Base-by-base conservation (phyloP, 495 filamentous ascomycete species). In the Lophiotrema nucula region DNA sequence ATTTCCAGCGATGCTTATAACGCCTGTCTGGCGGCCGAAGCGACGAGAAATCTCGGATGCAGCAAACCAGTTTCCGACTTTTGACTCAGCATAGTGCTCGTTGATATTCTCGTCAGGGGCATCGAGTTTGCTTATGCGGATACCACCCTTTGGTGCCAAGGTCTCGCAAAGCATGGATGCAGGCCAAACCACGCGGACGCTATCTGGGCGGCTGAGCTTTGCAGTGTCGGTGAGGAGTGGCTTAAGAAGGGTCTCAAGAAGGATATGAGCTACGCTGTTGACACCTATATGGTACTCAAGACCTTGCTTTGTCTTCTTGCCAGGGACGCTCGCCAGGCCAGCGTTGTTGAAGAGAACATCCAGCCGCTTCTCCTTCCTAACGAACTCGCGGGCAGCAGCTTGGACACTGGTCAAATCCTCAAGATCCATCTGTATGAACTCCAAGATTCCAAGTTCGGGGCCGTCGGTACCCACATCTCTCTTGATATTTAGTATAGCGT, bases 281-380 rank as follows among this genome's bases (percentile, higher is more conserved):
- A 56, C 33, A 6, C 50, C 58, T 16, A 49, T n/a, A n/a, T 62
- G 51, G 18, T 19, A 27, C 19, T 62, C 58, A 15, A 48, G 6
- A 53, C 45, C 58, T 39, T 62, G 58, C 26, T 56, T 56, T 18
- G 42, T 47, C 19, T 37, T 37, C 39, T 4, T 28, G 46, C 8
- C 31, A 8, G 8, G 8, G 31, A 35, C 31, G 31, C 31, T 35
- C 31, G 31, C 31, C 8, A 49, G 15, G 26, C 81, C 82, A 0
- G 81, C 80, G 57, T 84, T 82, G 58, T 82, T 82, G 60, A 71
- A 82, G 0, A 84, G 69, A 8, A 82, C 75, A 53, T 84, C 77
- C 0, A 84, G 72, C 12, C 73, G 61, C 2, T 54, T 58, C 64
- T 82, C 77, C 28, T 68, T 49, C 0, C 53, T 43, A 2, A 67